phyloP scores from a whole-genome alignment of 2,329 filamentous ascomycete species.

The Penicillium sp. region DNA sequence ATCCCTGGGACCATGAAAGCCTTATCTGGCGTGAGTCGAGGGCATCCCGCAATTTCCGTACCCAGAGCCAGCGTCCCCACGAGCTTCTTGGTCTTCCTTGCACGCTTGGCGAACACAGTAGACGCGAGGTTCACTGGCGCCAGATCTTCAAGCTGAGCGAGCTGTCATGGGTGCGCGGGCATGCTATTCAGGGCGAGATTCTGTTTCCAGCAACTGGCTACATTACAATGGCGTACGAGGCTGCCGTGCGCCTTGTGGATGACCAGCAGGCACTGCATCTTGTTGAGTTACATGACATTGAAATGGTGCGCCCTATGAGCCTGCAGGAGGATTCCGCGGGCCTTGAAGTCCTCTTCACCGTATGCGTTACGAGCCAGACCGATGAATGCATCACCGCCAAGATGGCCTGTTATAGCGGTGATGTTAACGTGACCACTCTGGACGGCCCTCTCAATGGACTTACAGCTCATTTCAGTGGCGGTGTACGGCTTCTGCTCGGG shows the following conservation, averaged over 20 bases:
- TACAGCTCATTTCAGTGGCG: not conserved
- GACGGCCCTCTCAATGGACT: conserved; percentile 1
- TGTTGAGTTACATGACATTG: conserved; percentile 16
- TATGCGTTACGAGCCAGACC: too few species aligned
- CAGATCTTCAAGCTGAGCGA: conserved; percentile 21
- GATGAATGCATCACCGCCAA: too few species aligned
- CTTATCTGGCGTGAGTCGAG: not conserved
- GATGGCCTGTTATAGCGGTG: too few species aligned
- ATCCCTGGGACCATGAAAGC: not conserved
- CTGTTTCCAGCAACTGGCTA: conserved; percentile 28
- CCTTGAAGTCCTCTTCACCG: too few species aligned
- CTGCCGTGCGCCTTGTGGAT: conserved; percentile 1
- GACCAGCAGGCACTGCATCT: conserved; percentile 1
- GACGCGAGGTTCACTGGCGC: conserved; percentile 11
- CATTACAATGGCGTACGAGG: conserved; percentile 15
- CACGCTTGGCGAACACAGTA: not conserved
- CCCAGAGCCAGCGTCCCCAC: not conserved
- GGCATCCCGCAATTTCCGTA: not conserved
- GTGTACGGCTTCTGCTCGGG: not conserved
- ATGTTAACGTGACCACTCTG: too few species aligned
- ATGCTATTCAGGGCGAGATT: conserved; percentile 24
- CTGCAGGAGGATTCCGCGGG: conserved; percentile 7
- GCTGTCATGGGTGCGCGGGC: conserved; percentile 27
- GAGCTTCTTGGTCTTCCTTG: not conserved
- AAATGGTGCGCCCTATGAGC: conserved; percentile 16